These are phyloP conservation scores for Biscogniauxia marginata DNA, from an alignment of 2,329 filamentous ascomycete species.

Conservation along the genomic window DNA sequence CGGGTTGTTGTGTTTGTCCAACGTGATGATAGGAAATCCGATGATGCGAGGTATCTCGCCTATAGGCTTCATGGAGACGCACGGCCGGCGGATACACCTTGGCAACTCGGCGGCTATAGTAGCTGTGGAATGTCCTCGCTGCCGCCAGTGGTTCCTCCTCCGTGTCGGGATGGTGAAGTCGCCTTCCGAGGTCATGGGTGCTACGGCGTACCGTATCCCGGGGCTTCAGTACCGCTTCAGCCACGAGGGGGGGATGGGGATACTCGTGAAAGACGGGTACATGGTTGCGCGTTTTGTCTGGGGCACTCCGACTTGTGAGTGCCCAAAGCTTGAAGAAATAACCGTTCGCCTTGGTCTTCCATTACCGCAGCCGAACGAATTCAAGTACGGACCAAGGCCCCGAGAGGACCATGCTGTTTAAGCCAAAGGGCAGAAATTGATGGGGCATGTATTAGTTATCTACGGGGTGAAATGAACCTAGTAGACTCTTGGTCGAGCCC, in stretches of 20 bases:
- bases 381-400: neutral
- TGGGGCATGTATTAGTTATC: too few relatives aligned
- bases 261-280: constrained; percentile 2
- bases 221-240: neutral
- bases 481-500: too few relatives aligned
- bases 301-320: constrained; percentile 7
- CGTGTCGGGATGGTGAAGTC: constrained; percentile 1
- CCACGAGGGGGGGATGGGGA: constrained; percentile 3
- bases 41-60: neutral
- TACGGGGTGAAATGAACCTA: too few relatives aligned
- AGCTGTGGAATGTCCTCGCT: neutral
- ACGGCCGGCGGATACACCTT: neutral
- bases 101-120: neutral
- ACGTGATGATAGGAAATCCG: neutral
- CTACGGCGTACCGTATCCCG: constrained; percentile 5
- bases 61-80: neutral
- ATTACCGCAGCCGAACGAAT: constrained; percentile 1
- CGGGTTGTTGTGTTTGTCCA: neutral
- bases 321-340: constrained; percentile 7
- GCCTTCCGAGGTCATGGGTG: neutral
- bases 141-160: constrained; percentile 1
- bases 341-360: constrained; percentile 2
- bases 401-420: neutral
- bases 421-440: neutral
- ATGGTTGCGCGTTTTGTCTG: constrained; percentile 10